Evolutionary conservation across 2,329 filamentous ascomycete genomes (phyloP), one percentile per base, ranked within the genome.

Genomic region (Venturiaceae sp.): DNA sequence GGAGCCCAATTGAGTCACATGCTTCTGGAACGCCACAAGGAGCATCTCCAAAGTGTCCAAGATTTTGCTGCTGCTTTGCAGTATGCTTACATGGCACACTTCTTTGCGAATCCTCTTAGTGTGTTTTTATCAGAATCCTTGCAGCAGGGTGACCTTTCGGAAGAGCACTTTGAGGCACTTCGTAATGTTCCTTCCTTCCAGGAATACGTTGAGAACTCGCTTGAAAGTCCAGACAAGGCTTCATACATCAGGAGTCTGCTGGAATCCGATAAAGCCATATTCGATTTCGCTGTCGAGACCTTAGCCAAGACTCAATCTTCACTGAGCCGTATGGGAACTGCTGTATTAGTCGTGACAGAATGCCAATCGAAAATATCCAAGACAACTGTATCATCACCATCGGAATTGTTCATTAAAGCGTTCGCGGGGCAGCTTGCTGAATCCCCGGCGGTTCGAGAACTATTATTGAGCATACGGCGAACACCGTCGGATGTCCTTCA

Each of bases 31-130:
- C 80, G 89, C 32, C 89, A 94, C 67, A 81, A 81, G 62, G 86
- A 92, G 64, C 87, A 92, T 66, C 83, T 90, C 7, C 85, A 88
- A 46, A 89, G 87, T 63, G 83, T 90, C 16, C 84, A 89, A 59
- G 81, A 83, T 8, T 88, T 92, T 66, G 78, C 86, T 53, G 83
- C 83, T 66, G 84, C 86, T 11, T 66, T 91, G 44, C 68, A 90
- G 81, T 94, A 92, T 71, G 83, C 86, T 1, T 90, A 91, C 67
- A 92, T 95, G 88, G 89, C 86, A 59, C 87, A 91, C 68, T 92
- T 89, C 66, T 92, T 90, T 64, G 87, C 86, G 39, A 92, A 91
- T 64, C 83, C 86, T 0, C 75, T 91, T 3, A 89, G 84, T 61
- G 69, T 90, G 3, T 77, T 92, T 34, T 70, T 84, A 9, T 72